Evolutionary conservation across 2,329 filamentous ascomycete genomes (phyloP), one percentile per base, ranked within the genome.

Genomic region (Capronia epimyces): DNA sequence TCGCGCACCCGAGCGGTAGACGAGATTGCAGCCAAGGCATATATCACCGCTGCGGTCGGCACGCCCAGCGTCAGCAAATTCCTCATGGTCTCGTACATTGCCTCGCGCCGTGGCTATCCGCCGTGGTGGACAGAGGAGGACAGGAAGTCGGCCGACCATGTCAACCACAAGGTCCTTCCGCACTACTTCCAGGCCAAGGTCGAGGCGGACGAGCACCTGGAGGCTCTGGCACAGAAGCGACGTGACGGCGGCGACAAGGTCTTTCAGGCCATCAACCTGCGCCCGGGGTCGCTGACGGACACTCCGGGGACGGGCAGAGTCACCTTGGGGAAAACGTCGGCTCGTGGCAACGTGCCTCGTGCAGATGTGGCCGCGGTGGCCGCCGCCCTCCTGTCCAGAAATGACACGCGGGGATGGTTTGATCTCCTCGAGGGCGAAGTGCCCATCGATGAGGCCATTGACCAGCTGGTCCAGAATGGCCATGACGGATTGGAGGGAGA

Each of bases 161-260:
- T 71, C 29, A 77, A 78, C 57, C 67, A 65, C n/a, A 69, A 75
- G 22, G 62, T 73, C 0, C 65, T 80, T 15, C 73, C 76, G 1
- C 67, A 72, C 9, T 80, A 80, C 59, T 74, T 69, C 56, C 68
- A 73, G 36, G 77, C 77, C 15, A 80, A 80, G 59, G 68, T 77
- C 22, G 76, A 75, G 18, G 76, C 77, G 1, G 77, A 80, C 55
- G 76, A 80, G 63, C 75, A 75, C 44, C 65, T 80, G 58, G 74
- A 74, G 8, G 71, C 75, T 3, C 60, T 74, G 29, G 66, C 69
- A 7, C 65, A 64, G 49, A 64, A 62, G 57, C 63, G 68, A 18
- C 16, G 37, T 25, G 55, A 57, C 36, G 34, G 39, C 16, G 52
- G 61, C 61, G 15, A 67, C 60, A 39, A 62, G 60, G 46, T 18